A percentile compares a stretch with the other conserved stretches of the same genome.
phyloP scores from a whole-genome alignment of 768 basidiomycete species.

The Mycena belliarum region DNA sequence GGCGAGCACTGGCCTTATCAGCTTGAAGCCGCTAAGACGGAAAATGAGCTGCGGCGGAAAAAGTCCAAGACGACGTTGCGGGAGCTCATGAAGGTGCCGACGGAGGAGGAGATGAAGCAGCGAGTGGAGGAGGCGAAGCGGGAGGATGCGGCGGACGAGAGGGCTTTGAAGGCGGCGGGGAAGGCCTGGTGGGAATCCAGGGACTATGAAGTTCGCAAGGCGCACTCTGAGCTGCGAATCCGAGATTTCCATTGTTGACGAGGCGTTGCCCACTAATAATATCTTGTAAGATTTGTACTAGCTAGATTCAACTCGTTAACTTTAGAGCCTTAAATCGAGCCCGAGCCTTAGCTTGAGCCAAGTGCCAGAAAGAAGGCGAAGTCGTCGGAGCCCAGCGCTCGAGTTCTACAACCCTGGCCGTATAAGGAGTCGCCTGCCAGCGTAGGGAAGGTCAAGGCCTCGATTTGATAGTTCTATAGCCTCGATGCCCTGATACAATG shows the following conservation, averaged over 20 bases:
- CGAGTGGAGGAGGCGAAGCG: neutral
- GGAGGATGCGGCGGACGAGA: neutral
- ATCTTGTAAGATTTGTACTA: too few relatives aligned
- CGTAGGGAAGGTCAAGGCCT: too few relatives aligned
- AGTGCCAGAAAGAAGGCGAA: too few relatives aligned
- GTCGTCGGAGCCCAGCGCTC: too few relatives aligned
- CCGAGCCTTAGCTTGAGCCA: too few relatives aligned
- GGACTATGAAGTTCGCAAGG: conserved; percentile 18
- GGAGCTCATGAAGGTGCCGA: conserved; percentile 2
- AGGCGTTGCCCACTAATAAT: neutral
- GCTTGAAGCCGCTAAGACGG: neutral
- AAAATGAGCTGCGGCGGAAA: neutral
- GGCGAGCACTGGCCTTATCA: conserved; percentile 13
- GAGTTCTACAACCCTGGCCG: too few relatives aligned
- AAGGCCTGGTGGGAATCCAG: conserved; percentile 9
- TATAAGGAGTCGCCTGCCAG: too few relatives aligned
- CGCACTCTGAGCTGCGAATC: conserved; percentile 14
- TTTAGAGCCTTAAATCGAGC: too few relatives aligned
- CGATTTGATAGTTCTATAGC: too few relatives aligned
- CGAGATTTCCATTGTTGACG: conserved; percentile 12
- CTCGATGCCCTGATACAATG: too few relatives aligned
- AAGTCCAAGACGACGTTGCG: neutral
- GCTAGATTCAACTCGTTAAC: too few relatives aligned
- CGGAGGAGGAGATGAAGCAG: conserved; percentile 8
- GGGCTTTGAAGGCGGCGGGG: neutral